Evolutionary conservation across 805 yeast species (phyloP).

Genomic region (Schwanniomyces sp.): DNA sequence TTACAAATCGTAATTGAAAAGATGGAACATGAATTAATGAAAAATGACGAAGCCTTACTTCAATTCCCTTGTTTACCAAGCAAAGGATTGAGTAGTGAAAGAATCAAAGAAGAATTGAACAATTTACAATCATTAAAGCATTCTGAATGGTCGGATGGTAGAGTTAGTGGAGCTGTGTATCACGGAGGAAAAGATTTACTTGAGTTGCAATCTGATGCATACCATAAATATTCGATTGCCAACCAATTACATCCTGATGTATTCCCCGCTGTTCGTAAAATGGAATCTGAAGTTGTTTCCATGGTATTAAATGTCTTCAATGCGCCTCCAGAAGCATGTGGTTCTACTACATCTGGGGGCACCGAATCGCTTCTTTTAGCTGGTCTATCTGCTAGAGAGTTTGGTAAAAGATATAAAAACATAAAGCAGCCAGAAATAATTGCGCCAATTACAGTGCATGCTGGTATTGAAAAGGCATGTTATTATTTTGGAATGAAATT

Average conservation of each 20-base stretch:
- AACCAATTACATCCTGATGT: slow-evolving; percentile 97
- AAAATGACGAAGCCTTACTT: slow-evolving; percentile 45
- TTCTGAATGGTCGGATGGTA: slow-evolving; percentile 81
- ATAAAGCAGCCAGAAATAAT: slow-evolving; percentile 76
- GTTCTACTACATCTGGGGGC: slow-evolving; percentile 91
- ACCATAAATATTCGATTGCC: slow-evolving; percentile 75
- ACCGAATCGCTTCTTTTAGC: slow-evolving; percentile 89
- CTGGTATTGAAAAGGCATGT: slow-evolving; percentile 93
- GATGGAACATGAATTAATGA: slow-evolving; percentile 60
- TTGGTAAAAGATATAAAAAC: slow-evolving; percentile 58
- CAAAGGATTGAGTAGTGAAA: slow-evolving; percentile 50
- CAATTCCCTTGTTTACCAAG: slow-evolving; percentile 57
- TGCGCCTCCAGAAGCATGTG: slow-evolving; percentile 63
- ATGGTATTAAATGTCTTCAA: slow-evolving; percentile 83
- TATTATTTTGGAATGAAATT: slow-evolving; percentile 85
- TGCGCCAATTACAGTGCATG: slow-evolving; percentile 89
- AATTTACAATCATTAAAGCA: slow-evolving; percentile 53
- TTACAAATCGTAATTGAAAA: slow-evolving; percentile 44
- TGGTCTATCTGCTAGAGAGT: slow-evolving; percentile 84
- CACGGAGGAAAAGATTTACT: slow-evolving; percentile 88
- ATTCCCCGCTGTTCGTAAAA: slow-evolving; percentile 92
- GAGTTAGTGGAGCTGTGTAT: slow-evolving; percentile 92
- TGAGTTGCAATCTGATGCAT: slow-evolving; percentile 74
- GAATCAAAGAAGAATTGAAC: slow-evolving; percentile 53
- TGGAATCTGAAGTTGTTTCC: slow-evolving; percentile 93